Conservation (phyloP, 2,329 filamentous ascomycete genomes). For the Aureobasidium zeae region DNA sequence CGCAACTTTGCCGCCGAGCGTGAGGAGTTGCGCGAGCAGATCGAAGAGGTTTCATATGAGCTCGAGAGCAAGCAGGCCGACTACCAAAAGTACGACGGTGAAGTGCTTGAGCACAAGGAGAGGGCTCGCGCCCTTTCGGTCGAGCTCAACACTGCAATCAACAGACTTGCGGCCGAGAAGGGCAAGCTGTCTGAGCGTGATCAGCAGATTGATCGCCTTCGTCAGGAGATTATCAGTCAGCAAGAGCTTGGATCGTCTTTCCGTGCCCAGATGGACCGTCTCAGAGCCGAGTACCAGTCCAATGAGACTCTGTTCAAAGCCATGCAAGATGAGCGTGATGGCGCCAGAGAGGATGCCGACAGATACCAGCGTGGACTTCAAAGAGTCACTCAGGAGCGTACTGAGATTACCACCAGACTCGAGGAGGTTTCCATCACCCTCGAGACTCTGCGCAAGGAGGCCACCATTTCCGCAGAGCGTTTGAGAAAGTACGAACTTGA, state of each 20-base stretch:
- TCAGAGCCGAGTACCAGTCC: slow-evolving; percentile 22
- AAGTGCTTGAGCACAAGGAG: slow-evolving; percentile 24
- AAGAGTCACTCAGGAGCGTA: slow-evolving; percentile 23
- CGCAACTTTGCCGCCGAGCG: slow-evolving; percentile 24
- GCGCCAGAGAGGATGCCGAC: slow-evolving; percentile 23
- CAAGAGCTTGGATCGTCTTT: slow-evolving; percentile 20
- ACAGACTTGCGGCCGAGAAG: slow-evolving; percentile 22
- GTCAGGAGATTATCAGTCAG: slow-evolving; percentile 22
- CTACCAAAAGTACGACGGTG: slow-evolving; percentile 18
- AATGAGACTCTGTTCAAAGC: slow-evolving; percentile 20
- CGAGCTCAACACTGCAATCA: slow-evolving; percentile 23
- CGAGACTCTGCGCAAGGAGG: slow-evolving; percentile 24
- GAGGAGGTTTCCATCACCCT: slow-evolving; percentile 22
- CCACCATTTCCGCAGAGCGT: slow-evolving; percentile 21
- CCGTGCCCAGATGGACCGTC: slow-evolving; percentile 23
- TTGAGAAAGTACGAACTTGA: slow-evolving; percentile 23
- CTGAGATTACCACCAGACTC: slow-evolving; percentile 23
- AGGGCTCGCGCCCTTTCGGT: slow-evolving; percentile 21
- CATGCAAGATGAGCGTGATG: slow-evolving; percentile 23
- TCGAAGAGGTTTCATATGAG: slow-evolving; percentile 24
- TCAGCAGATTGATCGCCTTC: slow-evolving; percentile 22
- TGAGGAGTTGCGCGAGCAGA: slow-evolving; percentile 24
- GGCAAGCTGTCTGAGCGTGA: slow-evolving; percentile 25
- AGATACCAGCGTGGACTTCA: slow-evolving; percentile 23
- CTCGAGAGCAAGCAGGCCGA: slow-evolving; percentile 23